phyloP scores from a whole-genome alignment of 2,329 filamentous ascomycete genomes.

The Catunica adiposa region DNA sequence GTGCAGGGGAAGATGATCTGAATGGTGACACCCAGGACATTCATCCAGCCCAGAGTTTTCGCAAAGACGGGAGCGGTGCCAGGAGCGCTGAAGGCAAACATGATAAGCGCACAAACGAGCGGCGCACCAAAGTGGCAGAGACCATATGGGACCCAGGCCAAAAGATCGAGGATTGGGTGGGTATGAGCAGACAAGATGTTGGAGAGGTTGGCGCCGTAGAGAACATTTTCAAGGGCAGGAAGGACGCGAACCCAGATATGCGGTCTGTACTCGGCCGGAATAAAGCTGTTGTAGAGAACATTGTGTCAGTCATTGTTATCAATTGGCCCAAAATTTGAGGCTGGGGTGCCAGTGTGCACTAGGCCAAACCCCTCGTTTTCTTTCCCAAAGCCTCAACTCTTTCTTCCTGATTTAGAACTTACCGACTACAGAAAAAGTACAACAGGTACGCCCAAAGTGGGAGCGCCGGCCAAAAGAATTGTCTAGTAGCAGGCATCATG shows the following conservation, averaged over 20 bases:
- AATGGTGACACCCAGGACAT: slow-evolving; percentile 70
- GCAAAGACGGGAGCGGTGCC: slow-evolving; percentile 74
- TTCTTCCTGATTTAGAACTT: slow-evolving; percentile 26
- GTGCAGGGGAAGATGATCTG: slow-evolving; percentile 87
- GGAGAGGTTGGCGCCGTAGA: slow-evolving; percentile 89
- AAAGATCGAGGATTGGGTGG: slow-evolving; percentile 62
- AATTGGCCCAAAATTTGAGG: not conserved
- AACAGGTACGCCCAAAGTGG: slow-evolving; percentile 75
- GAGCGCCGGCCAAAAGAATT: slow-evolving; percentile 79
- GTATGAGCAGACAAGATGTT: slow-evolving; percentile 90
- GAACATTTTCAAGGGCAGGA: slow-evolving; percentile 84
- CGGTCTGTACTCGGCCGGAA: slow-evolving; percentile 72
- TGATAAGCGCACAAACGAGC: slow-evolving; percentile 56
- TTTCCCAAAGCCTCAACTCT: too few species aligned
- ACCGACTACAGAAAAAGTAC: slow-evolving; percentile 88
- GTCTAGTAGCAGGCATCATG: slow-evolving; percentile 67
- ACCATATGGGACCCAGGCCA: slow-evolving; percentile 90
- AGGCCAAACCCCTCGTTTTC: too few species aligned
- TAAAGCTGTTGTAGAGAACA: slow-evolving; percentile 45
- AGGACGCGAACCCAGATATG: slow-evolving; percentile 92
- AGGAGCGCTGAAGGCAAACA: slow-evolving; percentile 81
- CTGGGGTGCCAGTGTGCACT: too few species aligned
- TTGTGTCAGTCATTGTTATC: not conserved
- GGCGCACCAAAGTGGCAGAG: slow-evolving; percentile 80
- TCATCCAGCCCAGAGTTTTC: slow-evolving; percentile 82